These are phyloP conservation scores for Candida awuae DNA, from an alignment of 805 yeast species.

Conservation along the genomic window DNA sequence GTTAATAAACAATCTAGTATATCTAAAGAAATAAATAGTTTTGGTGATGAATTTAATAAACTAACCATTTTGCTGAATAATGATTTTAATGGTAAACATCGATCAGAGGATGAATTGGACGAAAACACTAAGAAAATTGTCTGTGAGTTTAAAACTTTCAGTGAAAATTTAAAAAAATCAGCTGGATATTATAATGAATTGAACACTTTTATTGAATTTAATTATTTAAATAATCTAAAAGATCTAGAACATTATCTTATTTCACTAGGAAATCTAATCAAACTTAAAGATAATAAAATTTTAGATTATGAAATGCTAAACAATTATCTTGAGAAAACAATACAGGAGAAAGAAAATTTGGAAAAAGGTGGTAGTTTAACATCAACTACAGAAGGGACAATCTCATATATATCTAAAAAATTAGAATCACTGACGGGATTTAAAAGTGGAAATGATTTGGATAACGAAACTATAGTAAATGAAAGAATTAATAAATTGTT, in stretches of 20 bases:
- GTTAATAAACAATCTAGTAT: conserved; percentile 66
- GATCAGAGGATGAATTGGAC: conserved; percentile 18
- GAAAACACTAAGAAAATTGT: conserved; percentile 21
- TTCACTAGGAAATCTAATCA: conserved; percentile 60
- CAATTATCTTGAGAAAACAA: conserved; percentile 68
- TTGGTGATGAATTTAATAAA: conserved; percentile 61
- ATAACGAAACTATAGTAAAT: conserved; percentile 32
- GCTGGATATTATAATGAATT: conserved; percentile 21
- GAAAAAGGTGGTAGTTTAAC: conserved; percentile 31
- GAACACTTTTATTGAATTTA: conserved; percentile 56
- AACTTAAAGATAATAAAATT: conserved; percentile 82
- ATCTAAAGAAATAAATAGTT: conserved; percentile 61
- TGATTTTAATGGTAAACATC: conserved; percentile 27
- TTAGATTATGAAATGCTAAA: conserved; percentile 82
- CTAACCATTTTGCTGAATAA: conserved; percentile 37
- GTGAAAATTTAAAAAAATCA: conserved; percentile 33
- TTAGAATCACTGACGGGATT: conserved; percentile 39
- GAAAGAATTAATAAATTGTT: conserved; percentile 37
- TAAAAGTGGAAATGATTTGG: conserved; percentile 30
- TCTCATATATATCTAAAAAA: conserved; percentile 35
- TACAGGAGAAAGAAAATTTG: conserved; percentile 44
- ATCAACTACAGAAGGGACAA: conserved; percentile 29
- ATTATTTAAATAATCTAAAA: conserved; percentile 72
- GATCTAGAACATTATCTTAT: conserved; percentile 79
- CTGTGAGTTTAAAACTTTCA: conserved; percentile 29